Conservation (phyloP, 805 yeast genomes). For the Yarrowia sp. region DNA sequence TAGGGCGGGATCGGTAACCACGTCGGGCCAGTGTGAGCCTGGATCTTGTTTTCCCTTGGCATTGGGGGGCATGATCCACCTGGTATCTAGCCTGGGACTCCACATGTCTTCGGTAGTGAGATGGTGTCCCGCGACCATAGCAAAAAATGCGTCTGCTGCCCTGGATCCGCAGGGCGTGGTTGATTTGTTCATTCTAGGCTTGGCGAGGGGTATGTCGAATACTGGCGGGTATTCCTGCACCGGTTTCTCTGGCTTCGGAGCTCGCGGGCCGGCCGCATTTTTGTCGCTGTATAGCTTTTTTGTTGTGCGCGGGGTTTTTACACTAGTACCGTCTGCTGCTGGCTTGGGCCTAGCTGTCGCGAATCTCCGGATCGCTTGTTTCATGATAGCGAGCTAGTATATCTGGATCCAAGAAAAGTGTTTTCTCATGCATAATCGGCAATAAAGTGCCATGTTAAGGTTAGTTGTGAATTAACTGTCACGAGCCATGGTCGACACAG, state of each 20-base stretch:
- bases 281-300: too few species aligned
- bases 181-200: background rate
- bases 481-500: too few species aligned
- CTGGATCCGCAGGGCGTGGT: slow-evolving; percentile 6
- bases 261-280: too few species aligned
- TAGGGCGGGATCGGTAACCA: background rate
- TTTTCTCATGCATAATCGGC: too few species aligned
- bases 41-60: background rate
- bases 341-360: too few species aligned
- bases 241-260: too few species aligned
- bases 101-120: background rate
- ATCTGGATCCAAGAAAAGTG: too few species aligned
- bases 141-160: slow-evolving; percentile 2
- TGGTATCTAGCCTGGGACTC: background rate
- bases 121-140: slow-evolving; percentile 1
- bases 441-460: too few species aligned
- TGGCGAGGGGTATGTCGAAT: background rate
- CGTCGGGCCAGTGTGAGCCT: slow-evolving; percentile 8
- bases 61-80: slow-evolving; percentile 16
- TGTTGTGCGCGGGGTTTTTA: too few species aligned
- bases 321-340: too few species aligned
- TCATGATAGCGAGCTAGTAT: background rate
- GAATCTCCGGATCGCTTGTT: background rate
- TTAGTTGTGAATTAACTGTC: too few species aligned
- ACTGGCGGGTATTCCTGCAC: background rate